Evolutionary conservation across 1,284 basidiomycete genomes (phyloP).

Genomic region (Sporisorium graminicola): DNA sequence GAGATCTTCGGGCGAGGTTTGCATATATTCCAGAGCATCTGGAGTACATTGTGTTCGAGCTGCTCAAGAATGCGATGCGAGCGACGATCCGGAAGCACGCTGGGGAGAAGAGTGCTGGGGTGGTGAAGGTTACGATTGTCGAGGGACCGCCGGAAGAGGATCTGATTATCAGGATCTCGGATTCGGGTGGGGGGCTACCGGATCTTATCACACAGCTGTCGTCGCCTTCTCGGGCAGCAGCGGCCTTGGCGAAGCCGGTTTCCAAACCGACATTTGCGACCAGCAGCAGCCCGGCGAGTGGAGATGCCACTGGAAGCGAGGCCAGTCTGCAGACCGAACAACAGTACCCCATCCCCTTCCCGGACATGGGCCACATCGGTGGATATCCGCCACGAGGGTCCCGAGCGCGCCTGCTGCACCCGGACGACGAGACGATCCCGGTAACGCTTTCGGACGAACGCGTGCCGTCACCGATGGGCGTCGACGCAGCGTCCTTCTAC

Average conservation of each 20-base stretch:
- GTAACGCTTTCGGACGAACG: conserved; percentile 29
- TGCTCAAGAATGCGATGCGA: conserved; percentile 80
- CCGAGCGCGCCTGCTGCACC: conserved; percentile 26
- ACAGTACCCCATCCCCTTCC: conserved; percentile 46
- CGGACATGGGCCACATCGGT: conserved; percentile 43
- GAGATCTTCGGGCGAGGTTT: conserved; percentile 80
- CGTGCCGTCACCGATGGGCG: neutral
- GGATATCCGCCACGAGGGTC: conserved; percentile 38
- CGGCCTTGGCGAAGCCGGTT: conserved; percentile 3
- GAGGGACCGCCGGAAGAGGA: conserved; percentile 65
- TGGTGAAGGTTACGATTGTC: conserved; percentile 64
- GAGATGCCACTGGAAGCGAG: neutral
- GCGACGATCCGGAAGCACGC: conserved; percentile 57
- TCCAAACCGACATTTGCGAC: conserved; percentile 4
- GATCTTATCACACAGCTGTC: conserved; percentile 49
- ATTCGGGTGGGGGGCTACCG: conserved; percentile 50
- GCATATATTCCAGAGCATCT: conserved; percentile 89
- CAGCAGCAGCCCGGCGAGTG: neutral
- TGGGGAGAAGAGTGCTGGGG: conserved; percentile 20
- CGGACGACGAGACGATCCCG: conserved; percentile 24
- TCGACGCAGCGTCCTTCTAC: conserved; percentile 21
- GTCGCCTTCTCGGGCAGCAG: conserved; percentile 1
- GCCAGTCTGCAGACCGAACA: conserved; percentile 10
- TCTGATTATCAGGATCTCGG: conserved; percentile 65
- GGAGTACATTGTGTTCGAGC: conserved; percentile 86